Base-by-base conservation (phyloP, 257 asterid genomes). In the Phtheirospermum japonicum region DNA sequence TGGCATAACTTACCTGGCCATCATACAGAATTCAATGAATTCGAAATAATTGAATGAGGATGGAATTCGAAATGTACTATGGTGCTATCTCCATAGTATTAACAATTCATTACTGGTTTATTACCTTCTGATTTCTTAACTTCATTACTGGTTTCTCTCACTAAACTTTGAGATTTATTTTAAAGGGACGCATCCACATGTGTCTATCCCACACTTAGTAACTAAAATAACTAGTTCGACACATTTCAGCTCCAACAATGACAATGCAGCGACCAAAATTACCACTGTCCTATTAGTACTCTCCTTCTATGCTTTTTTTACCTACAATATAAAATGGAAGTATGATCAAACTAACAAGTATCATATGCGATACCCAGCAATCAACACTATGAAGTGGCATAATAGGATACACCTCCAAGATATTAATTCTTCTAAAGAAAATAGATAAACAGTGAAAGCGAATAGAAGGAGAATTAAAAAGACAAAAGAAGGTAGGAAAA, bases 1-100 rank as follows among this genome's bases (percentile, higher is more conserved):
- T 46, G 57, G 31, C 33, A 58, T 48, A 57, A 57, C 50, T 12
- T 57, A 42, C 56, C 60, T 40, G 48, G 69, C 43, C 72, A 13
- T 13, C 49, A 42, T 42, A 42, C 14, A 0, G 49, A 42, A n/a
- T 10, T 42, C 28, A 23, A 23, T 23, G 28, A 23, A 23, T 23
- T 23, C 28, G 3, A 23, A 23, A 23, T 23, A 23, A 23, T 23
- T 23, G 28, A 23, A 23, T 23, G 28, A 23, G 28, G 28, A 23
- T 23, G 28, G 28, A 23, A 23, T 23, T 23, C 9, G n/a, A 4
- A 0, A 5, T 42, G 49, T 11, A 42, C 17, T 42, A 1, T 1
- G 17, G 49, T 49, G 20, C 10, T 49, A 49, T 49, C 19, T 42
- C 49, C 49, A 12, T 3, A 42, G 49, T 13, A 11, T n/a, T n/a